Evolutionary conservation across 1,284 basidiomycete species (phyloP).

Genomic region (Coriolopsis trogii): DNA sequence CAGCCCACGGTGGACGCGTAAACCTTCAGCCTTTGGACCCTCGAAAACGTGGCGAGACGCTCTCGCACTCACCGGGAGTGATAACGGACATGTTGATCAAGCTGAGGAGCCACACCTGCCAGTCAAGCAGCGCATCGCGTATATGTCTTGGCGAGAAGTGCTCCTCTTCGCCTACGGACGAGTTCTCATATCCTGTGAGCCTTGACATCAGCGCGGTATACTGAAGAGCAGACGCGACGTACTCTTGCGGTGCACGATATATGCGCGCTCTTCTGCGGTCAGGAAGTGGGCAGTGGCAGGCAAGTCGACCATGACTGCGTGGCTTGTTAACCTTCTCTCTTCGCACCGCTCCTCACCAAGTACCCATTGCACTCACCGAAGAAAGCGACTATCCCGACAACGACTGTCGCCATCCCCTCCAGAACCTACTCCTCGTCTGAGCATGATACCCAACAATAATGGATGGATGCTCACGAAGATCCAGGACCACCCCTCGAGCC

Average conservation of each 20-base stretch:
- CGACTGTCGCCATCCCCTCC: constrained; percentile 57
- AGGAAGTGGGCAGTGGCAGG: constrained; percentile 59
- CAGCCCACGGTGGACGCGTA: no score
- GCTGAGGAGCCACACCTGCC: constrained; percentile 63
- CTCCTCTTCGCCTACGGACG: constrained; percentile 67
- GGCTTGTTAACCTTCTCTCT: no score
- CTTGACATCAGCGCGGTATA: background rate
- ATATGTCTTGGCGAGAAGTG: constrained; percentile 56
- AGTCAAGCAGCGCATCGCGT: constrained; percentile 59
- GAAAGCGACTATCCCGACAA: constrained; percentile 50
- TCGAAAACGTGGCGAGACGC: background rate
- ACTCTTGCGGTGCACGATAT: constrained; percentile 64
- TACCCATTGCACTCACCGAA: constrained; percentile 37
- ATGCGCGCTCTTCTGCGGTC: constrained; percentile 59
- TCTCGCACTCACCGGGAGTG: constrained; percentile 51
- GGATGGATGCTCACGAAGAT: constrained; percentile 42
- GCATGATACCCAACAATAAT: constrained; percentile 27
- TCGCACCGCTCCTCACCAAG: background rate
- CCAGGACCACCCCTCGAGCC: constrained; percentile 47
- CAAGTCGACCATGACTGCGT: constrained; percentile 56
- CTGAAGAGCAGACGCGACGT: constrained; percentile 19
- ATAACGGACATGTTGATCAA: constrained; percentile 64
- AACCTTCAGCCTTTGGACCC: background rate
- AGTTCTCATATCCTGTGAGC: constrained; percentile 60
- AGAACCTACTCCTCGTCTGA: constrained; percentile 41